Conservation (phyloP, 805 yeast genomes). For the Wickerhamiella shivajii region DNA sequence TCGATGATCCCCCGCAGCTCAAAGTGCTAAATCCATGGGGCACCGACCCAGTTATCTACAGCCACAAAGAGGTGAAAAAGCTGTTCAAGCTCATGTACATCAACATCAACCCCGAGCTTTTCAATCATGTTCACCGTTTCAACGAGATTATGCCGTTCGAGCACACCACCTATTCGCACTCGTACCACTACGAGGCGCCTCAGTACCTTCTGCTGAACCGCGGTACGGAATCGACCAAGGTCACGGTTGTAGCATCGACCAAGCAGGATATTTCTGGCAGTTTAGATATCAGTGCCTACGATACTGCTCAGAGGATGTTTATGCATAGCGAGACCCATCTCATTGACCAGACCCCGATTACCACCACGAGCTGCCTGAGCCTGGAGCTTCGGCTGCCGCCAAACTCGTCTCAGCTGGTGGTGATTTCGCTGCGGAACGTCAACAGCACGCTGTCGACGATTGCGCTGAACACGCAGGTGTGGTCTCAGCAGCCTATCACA, state of each 20-base stretch:
- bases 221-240: neutral
- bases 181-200: neutral
- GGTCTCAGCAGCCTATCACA: neutral
- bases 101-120: conserved; percentile 1
- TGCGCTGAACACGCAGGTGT: neutral
- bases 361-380: conserved; percentile 3
- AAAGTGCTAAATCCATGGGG: conserved; percentile 10
- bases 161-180: neutral
- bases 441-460: neutral
- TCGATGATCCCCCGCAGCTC: conserved; percentile 13
- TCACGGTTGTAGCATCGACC: neutral
- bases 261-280: neutral
- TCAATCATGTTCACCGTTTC: neutral
- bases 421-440: neutral
- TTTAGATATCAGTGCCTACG: conserved; percentile 2
- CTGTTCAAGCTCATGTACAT: conserved; percentile 8
- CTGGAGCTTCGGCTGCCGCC: too few relatives aligned
- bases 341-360: conserved; percentile 1
- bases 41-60: neutral
- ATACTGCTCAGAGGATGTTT: neutral
- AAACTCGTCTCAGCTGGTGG: neutral
- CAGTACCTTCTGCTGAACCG: neutral
- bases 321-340: neutral
- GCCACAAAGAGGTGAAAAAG: conserved; percentile 1
- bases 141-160: neutral